phyloP scores from a whole-genome alignment of 73 alveolate species.

The Paramecium pentaurelia region DNA sequence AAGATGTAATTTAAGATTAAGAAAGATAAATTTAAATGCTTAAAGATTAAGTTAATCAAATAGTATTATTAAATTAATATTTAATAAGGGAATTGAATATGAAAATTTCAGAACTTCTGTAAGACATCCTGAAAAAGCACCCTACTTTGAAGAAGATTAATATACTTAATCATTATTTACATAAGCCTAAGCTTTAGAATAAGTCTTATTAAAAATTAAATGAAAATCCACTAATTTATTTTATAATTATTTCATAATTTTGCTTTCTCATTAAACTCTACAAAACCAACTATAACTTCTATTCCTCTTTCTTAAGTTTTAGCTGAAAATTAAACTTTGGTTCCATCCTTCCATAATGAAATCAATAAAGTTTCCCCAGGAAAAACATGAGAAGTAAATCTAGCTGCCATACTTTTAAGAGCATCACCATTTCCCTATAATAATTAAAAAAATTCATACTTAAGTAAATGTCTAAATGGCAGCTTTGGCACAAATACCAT shows the following conservation, averaged over 20 bases:
- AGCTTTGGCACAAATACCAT: constrained; percentile 77
- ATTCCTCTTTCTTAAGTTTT: constrained; percentile 82
- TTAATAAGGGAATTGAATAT: not conserved
- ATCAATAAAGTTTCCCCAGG: constrained; percentile 87
- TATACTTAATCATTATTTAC: not conserved
- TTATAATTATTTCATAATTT: constrained; percentile 56
- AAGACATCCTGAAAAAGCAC: not conserved
- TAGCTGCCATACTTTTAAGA: constrained; percentile 58
- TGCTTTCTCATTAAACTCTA: constrained; percentile 68
- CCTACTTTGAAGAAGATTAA: constrained; percentile 8
- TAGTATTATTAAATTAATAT: not conserved
- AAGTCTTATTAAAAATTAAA: not conserved
- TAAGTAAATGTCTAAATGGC: constrained; percentile 67
- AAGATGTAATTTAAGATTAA: not conserved
- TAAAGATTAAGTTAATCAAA: not conserved
- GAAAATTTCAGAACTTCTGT: not conserved
- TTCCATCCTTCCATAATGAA: constrained; percentile 82
- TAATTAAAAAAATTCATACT: not conserved
- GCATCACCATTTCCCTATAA: constrained; percentile 59
- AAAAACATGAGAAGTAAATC: constrained; percentile 84
- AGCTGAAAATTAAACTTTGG: constrained; percentile 69
- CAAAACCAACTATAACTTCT: constrained; percentile 70
- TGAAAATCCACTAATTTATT: not conserved
- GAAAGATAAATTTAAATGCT: not conserved
- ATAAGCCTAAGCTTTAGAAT: constrained; percentile 1